These are phyloP conservation scores for Anacardium occidentale DNA, from an alignment of 345 rosid species.

Conservation along the genomic window DNA sequence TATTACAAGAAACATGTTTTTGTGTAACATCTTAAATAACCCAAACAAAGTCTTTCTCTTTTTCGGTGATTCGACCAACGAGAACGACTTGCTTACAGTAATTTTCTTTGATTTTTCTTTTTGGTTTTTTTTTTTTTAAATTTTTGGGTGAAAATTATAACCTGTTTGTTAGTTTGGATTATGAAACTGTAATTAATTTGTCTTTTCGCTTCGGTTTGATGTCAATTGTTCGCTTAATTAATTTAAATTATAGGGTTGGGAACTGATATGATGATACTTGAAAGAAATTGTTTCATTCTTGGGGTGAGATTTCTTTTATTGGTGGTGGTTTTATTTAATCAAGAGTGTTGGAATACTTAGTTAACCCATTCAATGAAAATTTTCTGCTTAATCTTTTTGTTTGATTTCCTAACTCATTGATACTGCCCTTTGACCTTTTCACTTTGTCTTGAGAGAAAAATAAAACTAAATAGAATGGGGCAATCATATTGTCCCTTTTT, in stretches of 20 bases:
- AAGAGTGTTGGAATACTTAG: not conserved
- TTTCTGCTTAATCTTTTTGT: not conserved
- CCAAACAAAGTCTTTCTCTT: not conserved
- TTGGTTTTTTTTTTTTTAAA: not conserved
- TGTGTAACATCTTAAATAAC: not conserved
- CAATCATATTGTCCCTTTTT: too few relatives aligned
- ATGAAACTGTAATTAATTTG: not conserved
- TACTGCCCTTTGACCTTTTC: not conserved
- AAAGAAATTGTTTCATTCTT: not conserved
- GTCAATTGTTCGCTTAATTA: not conserved
- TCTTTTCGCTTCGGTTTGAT: not conserved
- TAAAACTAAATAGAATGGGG: too few relatives aligned
- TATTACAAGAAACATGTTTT: not conserved
- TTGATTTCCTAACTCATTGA: not conserved
- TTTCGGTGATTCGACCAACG: constrained; percentile 11
- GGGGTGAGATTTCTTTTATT: constrained; percentile 14
- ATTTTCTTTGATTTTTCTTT: not conserved
- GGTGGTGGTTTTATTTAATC: not conserved
- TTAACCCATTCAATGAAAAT: not conserved
- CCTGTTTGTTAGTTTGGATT: not conserved
- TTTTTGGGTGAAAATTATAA: not conserved
- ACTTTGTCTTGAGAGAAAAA: not conserved
- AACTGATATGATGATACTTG: not conserved
- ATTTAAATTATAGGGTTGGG: not conserved
- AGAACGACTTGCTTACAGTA: constrained; percentile 53